A percentile compares a stretch with the other conserved stretches of the same genome.
Conservation (phyloP, 345 rosid genomes). For the Carallia brachiata region DNA sequence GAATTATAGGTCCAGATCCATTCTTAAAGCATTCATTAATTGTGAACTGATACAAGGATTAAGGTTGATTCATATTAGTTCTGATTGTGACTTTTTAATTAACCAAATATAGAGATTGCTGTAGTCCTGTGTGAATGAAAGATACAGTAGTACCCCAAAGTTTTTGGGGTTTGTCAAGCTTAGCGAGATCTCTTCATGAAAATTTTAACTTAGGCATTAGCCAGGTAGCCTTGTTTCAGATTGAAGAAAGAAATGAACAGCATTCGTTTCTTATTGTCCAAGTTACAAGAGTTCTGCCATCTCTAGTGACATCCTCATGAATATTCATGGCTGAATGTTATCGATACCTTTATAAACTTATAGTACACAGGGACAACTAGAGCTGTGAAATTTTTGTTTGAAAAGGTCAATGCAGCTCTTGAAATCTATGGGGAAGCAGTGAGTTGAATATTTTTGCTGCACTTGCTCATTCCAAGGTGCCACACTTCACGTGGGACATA, state of each 20-base stretch:
- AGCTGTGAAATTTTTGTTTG: constrained; percentile 5
- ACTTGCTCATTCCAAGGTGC: constrained; percentile 26
- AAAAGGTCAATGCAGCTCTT: constrained; percentile 30
- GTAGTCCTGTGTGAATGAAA: not conserved
- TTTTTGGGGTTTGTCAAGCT: not conserved
- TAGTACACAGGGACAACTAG: constrained; percentile 13
- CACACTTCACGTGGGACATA: constrained; percentile 45
- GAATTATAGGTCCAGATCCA: too few relatives aligned
- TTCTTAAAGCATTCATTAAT: not conserved
- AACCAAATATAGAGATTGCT: not conserved
- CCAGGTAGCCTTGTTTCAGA: not conserved
- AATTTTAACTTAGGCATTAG: not conserved
- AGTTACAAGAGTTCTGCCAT: not conserved
- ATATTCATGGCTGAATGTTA: not conserved
- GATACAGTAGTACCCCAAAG: not conserved
- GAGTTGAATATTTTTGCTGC: too few relatives aligned
- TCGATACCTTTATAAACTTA: not conserved
- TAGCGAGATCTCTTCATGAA: too few relatives aligned
- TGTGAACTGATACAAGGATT: not conserved
- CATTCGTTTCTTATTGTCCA: not conserved
- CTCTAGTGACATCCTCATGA: not conserved
- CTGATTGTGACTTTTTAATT: not conserved
- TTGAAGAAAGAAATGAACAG: not conserved
- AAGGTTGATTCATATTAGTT: not conserved
- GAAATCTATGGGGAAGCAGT: constrained; percentile 8